A percentile compares a stretch with the other conserved stretches of the same genome.
Conservation (phyloP, 805 yeast genomes). For the Torulaspora delbrueckii region DNA sequence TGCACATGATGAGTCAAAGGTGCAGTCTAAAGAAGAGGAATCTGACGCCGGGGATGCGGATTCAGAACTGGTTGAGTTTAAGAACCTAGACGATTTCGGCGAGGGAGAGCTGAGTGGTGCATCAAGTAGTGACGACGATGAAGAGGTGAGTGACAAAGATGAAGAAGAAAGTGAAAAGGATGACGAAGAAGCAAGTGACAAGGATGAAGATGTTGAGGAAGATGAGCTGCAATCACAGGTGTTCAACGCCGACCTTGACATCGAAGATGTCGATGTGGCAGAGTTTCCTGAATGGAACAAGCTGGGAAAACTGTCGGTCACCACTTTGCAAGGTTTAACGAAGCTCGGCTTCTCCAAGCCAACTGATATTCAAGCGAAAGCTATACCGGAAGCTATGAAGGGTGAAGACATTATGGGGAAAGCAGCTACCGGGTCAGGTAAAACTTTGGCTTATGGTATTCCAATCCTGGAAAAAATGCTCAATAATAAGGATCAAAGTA, state of each 20-base stretch:
- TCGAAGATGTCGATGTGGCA: constrained; percentile 36
- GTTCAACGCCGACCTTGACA: constrained; percentile 23
- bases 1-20: constrained; percentile 36
- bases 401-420: constrained; percentile 89
- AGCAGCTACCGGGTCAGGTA: constrained; percentile 97
- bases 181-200: constrained; percentile 15
- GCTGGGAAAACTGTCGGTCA: constrained; percentile 42
- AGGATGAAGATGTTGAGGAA: constrained; percentile 21
- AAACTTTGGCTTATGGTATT: constrained; percentile 90
- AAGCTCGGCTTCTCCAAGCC: constrained; percentile 60
- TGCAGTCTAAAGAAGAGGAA: constrained; percentile 7
- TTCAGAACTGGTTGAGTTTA: constrained; percentile 25
- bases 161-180: constrained; percentile 12
- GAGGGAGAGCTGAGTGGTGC: constrained; percentile 32
- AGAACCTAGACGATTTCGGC: constrained; percentile 31
- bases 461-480: constrained; percentile 72
- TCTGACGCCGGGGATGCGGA: constrained; percentile 16
- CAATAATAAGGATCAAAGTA: constrained; percentile 19
- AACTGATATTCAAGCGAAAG: constrained; percentile 72
- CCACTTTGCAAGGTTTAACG: constrained; percentile 57
- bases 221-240: constrained; percentile 29
- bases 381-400: constrained; percentile 68
- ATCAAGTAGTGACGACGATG: constrained; percentile 19
- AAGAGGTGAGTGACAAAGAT: constrained; percentile 17
- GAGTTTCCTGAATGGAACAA: constrained; percentile 59